Conservation (phyloP, 257 asterid species). For the Nicotiana tomentosiformis region DNA sequence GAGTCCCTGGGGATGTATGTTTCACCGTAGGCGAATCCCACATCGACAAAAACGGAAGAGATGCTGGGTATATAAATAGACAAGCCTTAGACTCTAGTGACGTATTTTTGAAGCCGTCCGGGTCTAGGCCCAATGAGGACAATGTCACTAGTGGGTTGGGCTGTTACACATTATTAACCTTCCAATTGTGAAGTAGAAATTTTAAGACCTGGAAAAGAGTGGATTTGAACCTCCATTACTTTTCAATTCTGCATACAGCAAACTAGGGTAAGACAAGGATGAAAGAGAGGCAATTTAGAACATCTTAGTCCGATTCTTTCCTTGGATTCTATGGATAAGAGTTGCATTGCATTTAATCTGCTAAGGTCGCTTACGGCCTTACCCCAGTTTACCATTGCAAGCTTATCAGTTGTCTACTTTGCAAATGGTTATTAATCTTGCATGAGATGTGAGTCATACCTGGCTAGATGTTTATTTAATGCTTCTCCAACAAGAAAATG, state of each 20-base stretch:
- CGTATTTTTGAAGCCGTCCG: too few species aligned
- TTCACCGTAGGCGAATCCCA: too few species aligned
- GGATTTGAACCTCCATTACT: neutral
- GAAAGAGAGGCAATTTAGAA: neutral
- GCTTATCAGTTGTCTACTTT: neutral
- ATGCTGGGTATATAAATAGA: too few species aligned
- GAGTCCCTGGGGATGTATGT: too few species aligned
- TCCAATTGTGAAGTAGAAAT: neutral
- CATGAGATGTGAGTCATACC: neutral
- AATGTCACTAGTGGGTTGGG: too few species aligned
- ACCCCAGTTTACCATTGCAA: neutral
- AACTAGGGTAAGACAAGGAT: neutral
- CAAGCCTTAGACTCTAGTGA: too few species aligned
- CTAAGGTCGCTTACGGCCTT: neutral
- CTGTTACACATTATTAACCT: neutral
- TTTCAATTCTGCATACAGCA: neutral
- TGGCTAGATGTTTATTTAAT: neutral
- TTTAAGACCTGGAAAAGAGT: neutral
- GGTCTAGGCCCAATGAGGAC: too few species aligned
- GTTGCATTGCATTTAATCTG: conserved; percentile 1
- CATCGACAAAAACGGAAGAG: too few species aligned
- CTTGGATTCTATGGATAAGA: neutral
- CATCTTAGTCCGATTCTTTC: neutral
- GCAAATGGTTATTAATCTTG: neutral
- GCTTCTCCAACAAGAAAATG: neutral